These are phyloP conservation scores for Paramecium sexaurelia DNA, from an alignment of 73 alveolate species.

Conservation along the genomic window DNA sequence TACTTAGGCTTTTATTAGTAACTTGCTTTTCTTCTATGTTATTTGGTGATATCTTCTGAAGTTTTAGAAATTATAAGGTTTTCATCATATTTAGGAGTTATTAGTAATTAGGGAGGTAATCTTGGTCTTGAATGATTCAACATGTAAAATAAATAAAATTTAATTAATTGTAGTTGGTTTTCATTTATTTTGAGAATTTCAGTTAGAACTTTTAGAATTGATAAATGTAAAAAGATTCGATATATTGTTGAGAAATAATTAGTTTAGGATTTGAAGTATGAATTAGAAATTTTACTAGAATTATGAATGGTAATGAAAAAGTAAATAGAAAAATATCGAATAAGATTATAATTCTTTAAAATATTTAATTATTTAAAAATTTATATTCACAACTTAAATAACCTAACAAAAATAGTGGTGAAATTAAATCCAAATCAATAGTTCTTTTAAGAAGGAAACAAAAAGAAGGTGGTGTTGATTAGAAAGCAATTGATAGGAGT, in stretches of 20 bases:
- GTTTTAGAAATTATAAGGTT: neutral
- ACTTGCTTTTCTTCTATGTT: neutral
- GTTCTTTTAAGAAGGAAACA: neutral
- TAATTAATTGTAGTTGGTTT: neutral
- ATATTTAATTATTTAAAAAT: neutral
- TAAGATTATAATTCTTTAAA: neutral
- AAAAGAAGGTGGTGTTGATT: neutral
- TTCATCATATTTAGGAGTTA: slow-evolving; percentile 4
- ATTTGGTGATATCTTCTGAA: neutral
- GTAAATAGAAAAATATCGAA: neutral
- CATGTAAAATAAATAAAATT: neutral
- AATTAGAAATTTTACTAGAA: neutral
- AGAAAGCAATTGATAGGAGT: neutral
- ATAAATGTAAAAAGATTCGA: no score
- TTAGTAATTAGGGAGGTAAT: neutral
- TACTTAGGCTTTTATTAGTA: neutral
- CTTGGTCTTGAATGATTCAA: neutral
- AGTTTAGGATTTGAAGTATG: neutral
- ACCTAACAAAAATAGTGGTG: neutral
- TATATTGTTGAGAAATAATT: neutral
- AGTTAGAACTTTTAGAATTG: neutral
- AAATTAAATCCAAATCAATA: neutral
- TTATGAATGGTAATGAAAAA: neutral
- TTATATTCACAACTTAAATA: neutral
- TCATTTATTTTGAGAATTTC: neutral